These are phyloP conservation scores for Hyaloperonospora brassicae DNA, from an alignment of 352 stramenopile genomes.

Conservation along the genomic window DNA sequence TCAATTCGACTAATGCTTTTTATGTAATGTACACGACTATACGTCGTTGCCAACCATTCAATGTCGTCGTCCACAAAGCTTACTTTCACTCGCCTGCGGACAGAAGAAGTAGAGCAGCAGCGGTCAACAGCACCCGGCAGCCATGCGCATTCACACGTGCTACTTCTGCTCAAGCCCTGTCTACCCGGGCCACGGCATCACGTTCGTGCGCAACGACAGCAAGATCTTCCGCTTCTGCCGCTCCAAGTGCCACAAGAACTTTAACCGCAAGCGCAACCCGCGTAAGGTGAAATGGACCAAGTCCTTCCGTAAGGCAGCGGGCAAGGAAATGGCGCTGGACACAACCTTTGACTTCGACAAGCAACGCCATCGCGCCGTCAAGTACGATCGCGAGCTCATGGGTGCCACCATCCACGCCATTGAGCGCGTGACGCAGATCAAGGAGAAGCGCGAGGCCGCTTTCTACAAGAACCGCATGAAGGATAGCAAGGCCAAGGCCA, in stretches of 20 bases:
- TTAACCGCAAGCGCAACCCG: conserved; percentile 99
- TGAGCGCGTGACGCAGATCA: conserved; percentile 95
- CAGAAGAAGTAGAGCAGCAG: background rate
- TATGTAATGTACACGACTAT: conserved; percentile 9
- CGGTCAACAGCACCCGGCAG: conserved; percentile 10
- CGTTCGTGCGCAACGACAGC: conserved; percentile 99
- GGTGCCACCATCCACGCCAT: conserved; percentile 98
- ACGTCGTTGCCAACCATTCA: conserved; percentile 22
- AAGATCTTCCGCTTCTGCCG: conserved; percentile 99
- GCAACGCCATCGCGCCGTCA: conserved; percentile 95
- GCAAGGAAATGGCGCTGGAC: conserved; percentile 99
- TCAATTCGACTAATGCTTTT: conserved; percentile 6
- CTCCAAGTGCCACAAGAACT: conserved; percentile 99
- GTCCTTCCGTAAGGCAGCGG: conserved; percentile 94
- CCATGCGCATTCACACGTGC: conserved; percentile 98
- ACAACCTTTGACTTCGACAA: conserved; percentile 99
- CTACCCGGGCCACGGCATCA: conserved; percentile 99
- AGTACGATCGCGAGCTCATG: conserved; percentile 99
- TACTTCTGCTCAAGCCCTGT: conserved; percentile 99
- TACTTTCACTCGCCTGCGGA: too few species aligned
- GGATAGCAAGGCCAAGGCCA: conserved; percentile 66
- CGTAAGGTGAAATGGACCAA: conserved; percentile 99
- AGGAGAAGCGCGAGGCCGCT: conserved; percentile 91
- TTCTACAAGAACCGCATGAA: conserved; percentile 98
- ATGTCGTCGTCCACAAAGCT: conserved; percentile 6